Evolutionary conservation across 202 grass and related monocot species (phyloP), one percentile per base, ranked within the genome.

Genomic region (Setaria italica): DNA sequence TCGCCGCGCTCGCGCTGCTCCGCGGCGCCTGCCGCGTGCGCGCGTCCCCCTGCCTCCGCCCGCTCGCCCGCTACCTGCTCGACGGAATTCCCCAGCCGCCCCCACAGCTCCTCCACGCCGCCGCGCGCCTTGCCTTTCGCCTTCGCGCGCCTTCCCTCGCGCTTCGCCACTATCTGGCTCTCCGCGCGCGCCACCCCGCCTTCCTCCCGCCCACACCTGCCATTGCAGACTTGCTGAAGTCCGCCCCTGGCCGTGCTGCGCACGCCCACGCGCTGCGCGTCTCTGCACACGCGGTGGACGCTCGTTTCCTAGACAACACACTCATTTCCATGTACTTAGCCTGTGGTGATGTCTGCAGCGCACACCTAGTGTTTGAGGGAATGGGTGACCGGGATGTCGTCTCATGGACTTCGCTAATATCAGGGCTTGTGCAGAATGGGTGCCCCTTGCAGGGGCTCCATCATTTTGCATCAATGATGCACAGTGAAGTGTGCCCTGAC

Each of bases 381-480:
- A 88, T 90, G 86, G 19, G 21, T 1, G 46, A 72, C 56, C 76
- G 73, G 20, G 87, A 95, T 62, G 88, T 95, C 3, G 43, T 95
- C 42, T 89, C 93, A 2, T 95, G 93, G 93, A 92, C 93, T 47
- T 92, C 88, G 1, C 69, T 89, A n/a, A 90, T 92, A 56, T 92
- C 93, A 0, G 86, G 90, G n/a, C 91, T 77, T 2, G 86, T 81
- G 67, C 90, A 90, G 58, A 92, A 76, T 56, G 88, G 80, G 34
- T 72, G 55, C 19, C 90, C 88, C 30, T 84, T 87, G 19, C 55
- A 87, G 60, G 84, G 76, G 19, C 68, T 92, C 4, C 21, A 42
- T 16, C 43, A 87, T 37, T 95, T 92, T 80, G 58, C 41, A 1
- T 58, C 55, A 45, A 92, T 95, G 90, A 90, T 89, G 86, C 14